Evolutionary conservation across 352 stramenopile genomes (phyloP), one percentile per base, ranked within the genome.

Genomic region (Pythium dissotocum): DNA sequence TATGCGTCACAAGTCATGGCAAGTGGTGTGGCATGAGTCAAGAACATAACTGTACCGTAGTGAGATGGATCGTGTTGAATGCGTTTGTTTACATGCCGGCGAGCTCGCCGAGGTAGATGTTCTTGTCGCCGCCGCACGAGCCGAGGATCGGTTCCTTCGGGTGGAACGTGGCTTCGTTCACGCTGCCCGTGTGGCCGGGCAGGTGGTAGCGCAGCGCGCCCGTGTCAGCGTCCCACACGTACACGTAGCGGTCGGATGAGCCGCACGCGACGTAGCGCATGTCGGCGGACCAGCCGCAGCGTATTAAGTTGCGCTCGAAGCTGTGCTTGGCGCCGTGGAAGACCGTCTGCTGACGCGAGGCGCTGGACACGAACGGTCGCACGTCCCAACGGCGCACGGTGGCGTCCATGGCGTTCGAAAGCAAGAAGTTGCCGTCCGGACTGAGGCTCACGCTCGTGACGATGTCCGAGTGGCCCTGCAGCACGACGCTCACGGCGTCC

Each of bases 391-490:
- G 90, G 59, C 85, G 80, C 48, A 98, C 69, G 0, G 87, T 97
- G 26, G 80, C 83, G 80, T 99, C 97, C 95, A 99, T 99, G 14
- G 84, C 90, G 74, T 99, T 99, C 21, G 89, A 97, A 35, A 99
- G 82, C 59, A 99, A 67, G 64, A 93, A 91, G 61, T 84, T 97
- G 49, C 93, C 92, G 75, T 98, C 91, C 2, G 94, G 94, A 79
- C 95, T 98, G 4, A 99, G 75, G 67, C 85, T 83, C n/a, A 99
- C 75, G 65, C 88, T 94, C 33, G 95, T 98, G 35, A 99, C 88
- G 51, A 97, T 98, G 73, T 99, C 93, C 32, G 57, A 76, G 68
- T 99, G 97, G 32, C 93, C 95, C 52, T 92, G 88, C 46, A 98
- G 79, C 70, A 94, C 90, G 30, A 83, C 71, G 70, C 87, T 90